A percentile compares a stretch with the other conserved stretches of the same genome.
Conservation (phyloP, 2,329 filamentous ascomycete genomes). For the Rhynchosporium agropyri region DNA sequence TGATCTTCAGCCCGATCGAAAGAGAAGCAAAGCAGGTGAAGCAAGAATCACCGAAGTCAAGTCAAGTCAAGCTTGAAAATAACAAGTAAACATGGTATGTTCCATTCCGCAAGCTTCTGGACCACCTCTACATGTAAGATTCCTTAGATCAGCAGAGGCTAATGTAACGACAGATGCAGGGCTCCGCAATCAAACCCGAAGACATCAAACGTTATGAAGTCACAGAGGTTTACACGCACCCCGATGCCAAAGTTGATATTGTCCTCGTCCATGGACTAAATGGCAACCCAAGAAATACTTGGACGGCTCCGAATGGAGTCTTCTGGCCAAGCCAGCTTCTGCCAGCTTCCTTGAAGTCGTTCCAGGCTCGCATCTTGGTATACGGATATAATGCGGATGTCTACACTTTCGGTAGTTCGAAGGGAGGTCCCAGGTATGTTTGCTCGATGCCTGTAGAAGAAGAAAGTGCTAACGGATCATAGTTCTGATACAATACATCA, state of each 20-base stretch:
- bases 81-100: slow-evolving; percentile 34
- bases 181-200: slow-evolving; percentile 49
- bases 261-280: slow-evolving; percentile 73
- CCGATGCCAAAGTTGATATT: slow-evolving; percentile 63
- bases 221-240: slow-evolving; percentile 61
- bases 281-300: slow-evolving; percentile 66
- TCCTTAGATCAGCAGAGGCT: background rate
- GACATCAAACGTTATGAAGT: slow-evolving; percentile 58
- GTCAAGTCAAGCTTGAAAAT: slow-evolving; percentile 8
- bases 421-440: slow-evolving; percentile 44
- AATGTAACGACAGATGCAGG: slow-evolving; percentile 42
- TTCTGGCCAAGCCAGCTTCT: slow-evolving; percentile 74
- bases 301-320: slow-evolving; percentile 55
- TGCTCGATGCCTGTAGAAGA: background rate
- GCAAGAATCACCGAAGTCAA: background rate
- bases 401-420: slow-evolving; percentile 50
- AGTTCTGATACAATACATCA: slow-evolving; percentile 70
- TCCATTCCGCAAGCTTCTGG: slow-evolving; percentile 3
- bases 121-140: too few relatives aligned
- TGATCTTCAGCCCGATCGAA: background rate
- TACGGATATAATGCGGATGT: slow-evolving; percentile 77
- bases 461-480: slow-evolving; percentile 37
- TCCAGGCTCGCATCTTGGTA: slow-evolving; percentile 65
- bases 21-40: background rate
- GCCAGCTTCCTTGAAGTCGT: slow-evolving; percentile 58